A percentile compares a stretch with the other conserved stretches of the same genome.
phyloP scores from a whole-genome alignment of 495 filamentous ascomycete species.

The Aspergillus nanangensis region DNA sequence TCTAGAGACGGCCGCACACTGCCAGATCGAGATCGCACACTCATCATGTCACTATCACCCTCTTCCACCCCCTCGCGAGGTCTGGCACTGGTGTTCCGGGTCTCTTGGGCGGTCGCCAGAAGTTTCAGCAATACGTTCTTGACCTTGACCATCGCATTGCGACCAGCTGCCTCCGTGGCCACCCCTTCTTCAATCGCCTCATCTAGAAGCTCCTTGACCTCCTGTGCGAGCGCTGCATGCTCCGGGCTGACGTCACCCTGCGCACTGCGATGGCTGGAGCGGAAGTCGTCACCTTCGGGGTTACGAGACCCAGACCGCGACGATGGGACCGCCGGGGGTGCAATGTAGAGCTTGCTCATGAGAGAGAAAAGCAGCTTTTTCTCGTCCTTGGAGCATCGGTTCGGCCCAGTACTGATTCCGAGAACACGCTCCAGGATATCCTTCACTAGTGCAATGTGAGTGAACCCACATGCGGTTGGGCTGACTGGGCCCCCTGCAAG shows the following conservation, averaged over 20 bases:
- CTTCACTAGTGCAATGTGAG: conserved; percentile 33
- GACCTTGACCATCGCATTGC: conserved; percentile 75
- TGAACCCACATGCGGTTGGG: conserved; percentile 50
- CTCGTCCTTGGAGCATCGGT: conserved; percentile 64
- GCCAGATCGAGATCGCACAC: conserved; percentile 20
- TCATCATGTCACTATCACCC: conserved; percentile 25
- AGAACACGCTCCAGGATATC: conserved; percentile 33
- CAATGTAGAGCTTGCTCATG: conserved; percentile 78
- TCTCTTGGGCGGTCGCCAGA: conserved; percentile 34
- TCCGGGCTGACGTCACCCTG: conserved; percentile 33
- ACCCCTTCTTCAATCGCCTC: conserved; percentile 67
- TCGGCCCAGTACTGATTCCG: conserved; percentile 27
- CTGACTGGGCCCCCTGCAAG: conserved; percentile 51
- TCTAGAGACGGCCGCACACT: conserved; percentile 41
- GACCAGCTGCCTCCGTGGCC: conserved; percentile 62
- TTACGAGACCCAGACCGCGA: conserved; percentile 34
- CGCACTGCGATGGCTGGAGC: conserved; percentile 33
- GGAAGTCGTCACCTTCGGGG: conserved; percentile 37
- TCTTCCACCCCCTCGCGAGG: conserved; percentile 38
- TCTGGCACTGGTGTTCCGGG: conserved; percentile 27
- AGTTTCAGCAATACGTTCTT: conserved; percentile 56
- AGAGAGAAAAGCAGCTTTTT: conserved; percentile 74
- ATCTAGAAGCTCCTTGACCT: conserved; percentile 51
- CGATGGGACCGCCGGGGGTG: conserved; percentile 43
- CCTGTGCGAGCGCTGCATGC: conserved; percentile 31